These are phyloP conservation scores for Primulina huaijiensis DNA, from an alignment of 257 asterid genomes.

Conservation along the genomic window DNA sequence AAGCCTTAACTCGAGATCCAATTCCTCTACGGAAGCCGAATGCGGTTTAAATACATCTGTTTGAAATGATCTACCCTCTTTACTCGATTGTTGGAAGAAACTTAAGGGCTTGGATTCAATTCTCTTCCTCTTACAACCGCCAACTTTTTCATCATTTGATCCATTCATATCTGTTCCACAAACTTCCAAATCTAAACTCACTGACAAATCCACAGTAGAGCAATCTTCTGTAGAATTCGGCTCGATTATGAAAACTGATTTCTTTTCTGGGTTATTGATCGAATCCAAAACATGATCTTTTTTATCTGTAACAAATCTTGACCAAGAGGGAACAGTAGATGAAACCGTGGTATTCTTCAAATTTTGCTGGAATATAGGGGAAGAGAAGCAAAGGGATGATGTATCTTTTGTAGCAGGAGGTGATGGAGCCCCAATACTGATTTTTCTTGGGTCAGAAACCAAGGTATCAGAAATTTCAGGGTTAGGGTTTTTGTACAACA, in stretches of 20 bases:
- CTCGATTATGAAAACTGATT: constrained; percentile 11
- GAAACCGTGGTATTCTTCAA: constrained; percentile 17
- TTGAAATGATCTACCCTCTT: constrained; percentile 34
- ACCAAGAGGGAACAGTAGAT: constrained; percentile 35
- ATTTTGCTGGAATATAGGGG: constrained; percentile 32
- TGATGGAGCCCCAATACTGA: constrained; percentile 55
- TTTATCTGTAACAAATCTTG: constrained; percentile 44
- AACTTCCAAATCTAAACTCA: constrained; percentile 33
- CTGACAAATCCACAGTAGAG: constrained; percentile 35
- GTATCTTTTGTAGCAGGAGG: constrained; percentile 25
- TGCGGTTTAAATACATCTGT: constrained; percentile 31
- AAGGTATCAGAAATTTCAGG: constrained; percentile 31
- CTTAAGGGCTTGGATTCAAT: constrained; percentile 35
- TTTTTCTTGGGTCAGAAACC: constrained; percentile 15
- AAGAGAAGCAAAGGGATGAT: constrained; percentile 30
- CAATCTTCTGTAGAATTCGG: constrained; percentile 32
- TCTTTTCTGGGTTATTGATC: constrained; percentile 36
- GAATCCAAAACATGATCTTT: constrained; percentile 25
- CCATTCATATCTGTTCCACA: constrained; percentile 23
- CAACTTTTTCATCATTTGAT: constrained; percentile 37
- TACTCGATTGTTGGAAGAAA: constrained; percentile 34
- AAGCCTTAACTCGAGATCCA: constrained; percentile 93
- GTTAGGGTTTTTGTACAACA: constrained; percentile 45
- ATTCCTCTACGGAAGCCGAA: constrained; percentile 43
- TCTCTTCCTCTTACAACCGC: constrained; percentile 59